Percentiles rank a stretch among this genome's conserved stretches.
Conservation (phyloP, 345 rosid genomes). For the Dimocarpus longan region DNA sequence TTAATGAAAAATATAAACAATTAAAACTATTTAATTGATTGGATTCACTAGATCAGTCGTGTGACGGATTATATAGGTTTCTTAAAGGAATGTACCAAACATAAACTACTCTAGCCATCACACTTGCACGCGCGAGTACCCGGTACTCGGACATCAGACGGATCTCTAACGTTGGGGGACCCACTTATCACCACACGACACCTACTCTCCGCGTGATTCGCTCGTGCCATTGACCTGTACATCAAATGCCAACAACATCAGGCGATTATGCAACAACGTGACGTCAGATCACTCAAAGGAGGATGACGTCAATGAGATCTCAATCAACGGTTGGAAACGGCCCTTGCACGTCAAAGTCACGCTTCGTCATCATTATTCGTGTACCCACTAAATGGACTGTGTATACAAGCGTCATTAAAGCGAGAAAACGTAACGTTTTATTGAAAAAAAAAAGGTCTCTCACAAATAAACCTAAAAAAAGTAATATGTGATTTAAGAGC, state of each 20-base stretch:
- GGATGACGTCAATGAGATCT: neutral
- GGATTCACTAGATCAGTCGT: no score
- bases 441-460: neutral
- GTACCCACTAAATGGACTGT: neutral
- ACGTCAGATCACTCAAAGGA: no score
- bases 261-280: neutral
- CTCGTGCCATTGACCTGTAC: neutral
- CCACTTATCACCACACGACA: neutral
- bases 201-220: neutral
- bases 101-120: no score
- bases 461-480: neutral
- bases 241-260: neutral
- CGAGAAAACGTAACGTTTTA: no score
- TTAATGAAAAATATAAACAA: no score
- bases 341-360: neutral
- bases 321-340: conserved; percentile 7
- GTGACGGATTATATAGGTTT: no score
- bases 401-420: neutral
- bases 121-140: neutral
- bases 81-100: neutral
- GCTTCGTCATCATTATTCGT: neutral
- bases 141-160: neutral
- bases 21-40: no score
- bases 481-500: neutral
- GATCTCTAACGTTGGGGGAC: neutral